Evolutionary conservation across 345 rosid species (phyloP).

Genomic region (Schrenkiella parvula): DNA sequence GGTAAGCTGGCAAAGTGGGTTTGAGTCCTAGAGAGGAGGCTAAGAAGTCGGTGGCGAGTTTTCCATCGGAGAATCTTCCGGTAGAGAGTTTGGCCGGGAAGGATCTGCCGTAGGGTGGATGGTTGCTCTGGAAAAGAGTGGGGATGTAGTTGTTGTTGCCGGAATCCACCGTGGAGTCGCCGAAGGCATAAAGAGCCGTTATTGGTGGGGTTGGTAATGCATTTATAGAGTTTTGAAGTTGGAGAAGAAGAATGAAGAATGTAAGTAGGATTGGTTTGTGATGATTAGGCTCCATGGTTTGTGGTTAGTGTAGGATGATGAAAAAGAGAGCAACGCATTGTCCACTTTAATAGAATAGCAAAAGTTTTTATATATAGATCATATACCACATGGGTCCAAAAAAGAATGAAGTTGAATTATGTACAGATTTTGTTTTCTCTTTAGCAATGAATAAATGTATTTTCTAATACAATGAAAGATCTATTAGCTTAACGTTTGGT

Average conservation of each 20-base stretch:
- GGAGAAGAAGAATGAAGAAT: slow-evolving; percentile 18
- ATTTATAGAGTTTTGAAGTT: slow-evolving; percentile 9
- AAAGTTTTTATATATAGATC: background rate
- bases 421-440: background rate
- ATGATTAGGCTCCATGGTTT: slow-evolving; percentile 18
- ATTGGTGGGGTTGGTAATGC: slow-evolving; percentile 26
- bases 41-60: slow-evolving; percentile 36
- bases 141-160: slow-evolving; percentile 36
- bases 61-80: slow-evolving; percentile 39
- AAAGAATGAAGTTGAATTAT: background rate
- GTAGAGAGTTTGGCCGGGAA: slow-evolving; percentile 32
- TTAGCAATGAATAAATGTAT: background rate
- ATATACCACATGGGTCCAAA: background rate
- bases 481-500: background rate
- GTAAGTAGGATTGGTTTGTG: background rate
- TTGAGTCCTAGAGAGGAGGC: slow-evolving; percentile 29
- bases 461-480: background rate
- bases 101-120: slow-evolving; percentile 31
- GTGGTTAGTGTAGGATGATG: slow-evolving; percentile 2
- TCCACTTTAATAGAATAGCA: background rate
- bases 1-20: slow-evolving; percentile 36
- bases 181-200: slow-evolving; percentile 32
- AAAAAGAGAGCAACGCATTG: background rate
- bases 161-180: slow-evolving; percentile 41
- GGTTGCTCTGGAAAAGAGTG: slow-evolving; percentile 23